These are phyloP conservation scores for Oropetium thomaeum DNA, from an alignment of 176 grass and related monocot genomes.

Conservation along the genomic window DNA sequence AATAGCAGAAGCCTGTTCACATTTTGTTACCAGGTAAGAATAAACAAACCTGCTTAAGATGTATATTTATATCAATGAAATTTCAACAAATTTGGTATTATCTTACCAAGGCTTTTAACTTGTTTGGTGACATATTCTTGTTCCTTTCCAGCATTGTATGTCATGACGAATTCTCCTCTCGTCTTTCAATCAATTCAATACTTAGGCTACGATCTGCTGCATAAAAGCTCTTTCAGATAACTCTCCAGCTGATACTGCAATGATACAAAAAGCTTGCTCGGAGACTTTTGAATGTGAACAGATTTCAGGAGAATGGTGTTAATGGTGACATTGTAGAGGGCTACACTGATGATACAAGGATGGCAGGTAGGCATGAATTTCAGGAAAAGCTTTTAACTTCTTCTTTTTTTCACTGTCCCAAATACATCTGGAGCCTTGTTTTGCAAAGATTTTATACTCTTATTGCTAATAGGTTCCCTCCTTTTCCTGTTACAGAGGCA, in stretches of 20 bases:
- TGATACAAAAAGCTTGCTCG: conserved; percentile 83
- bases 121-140: conserved; percentile 14
- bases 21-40: conserved; percentile 84
- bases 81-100: not conserved
- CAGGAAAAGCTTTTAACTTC: conserved; percentile 21
- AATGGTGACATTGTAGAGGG: conserved; percentile 25
- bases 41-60: not conserved
- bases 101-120: conserved; percentile 23
- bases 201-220: conserved; percentile 82
- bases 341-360: conserved; percentile 22
- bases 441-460: conserved; percentile 5
- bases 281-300: conserved; percentile 81
- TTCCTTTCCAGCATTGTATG: conserved; percentile 69
- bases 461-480: not conserved
- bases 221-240: conserved; percentile 70
- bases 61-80: conserved; percentile 3
- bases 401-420: conserved; percentile 10
- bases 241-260: conserved; percentile 84
- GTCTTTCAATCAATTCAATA: conserved; percentile 92
- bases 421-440: not conserved
- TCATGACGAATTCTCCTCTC: conserved; percentile 83
- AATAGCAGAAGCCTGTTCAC: conserved; percentile 90
- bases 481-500: conserved; percentile 35
- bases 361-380: conserved; percentile 2
- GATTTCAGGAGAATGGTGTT: conserved; percentile 46